Base-by-base conservation (phyloP, 2,329 filamentous ascomycete genomes). In the Lasiodiplodia sp. region DNA sequence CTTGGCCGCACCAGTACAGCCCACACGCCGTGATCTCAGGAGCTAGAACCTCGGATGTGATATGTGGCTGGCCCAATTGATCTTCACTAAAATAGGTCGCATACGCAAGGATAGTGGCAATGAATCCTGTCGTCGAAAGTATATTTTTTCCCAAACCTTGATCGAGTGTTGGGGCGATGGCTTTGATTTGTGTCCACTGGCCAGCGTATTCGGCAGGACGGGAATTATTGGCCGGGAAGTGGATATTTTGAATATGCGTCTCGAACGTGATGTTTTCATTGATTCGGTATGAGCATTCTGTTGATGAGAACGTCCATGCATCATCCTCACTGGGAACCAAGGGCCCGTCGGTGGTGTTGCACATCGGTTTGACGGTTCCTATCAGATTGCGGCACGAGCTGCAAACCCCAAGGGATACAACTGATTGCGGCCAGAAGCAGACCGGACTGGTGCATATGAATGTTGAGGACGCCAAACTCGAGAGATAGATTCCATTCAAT, bases 131-230 rank as follows among this genome's bases (percentile, higher is more conserved):
- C 28, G 6, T 38, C 0, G 53, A 23, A 31, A n/a, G 37, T 34
- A 21, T 21, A 6, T 44, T n/a, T 44, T 6, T 10, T 2, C 53
- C 31, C 0, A 56, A 10, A 6, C 53, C 28, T n/a, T 56, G 25
- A 1, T 4, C 18, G 0, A 56, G 25, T 2, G 31, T 18, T 12
- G 28, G 31, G 10, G 28, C 18, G 4, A 16, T 11, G 1, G 23
- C n/a, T 21, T 56, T 56, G 53, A 56, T n/a, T 16, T 56, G 21
- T 14, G 56, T 58, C 56, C 53, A 56, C 34, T 56, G 25, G 3
- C 31, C 34, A 10, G 53, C 31, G 7, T 56, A 10, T 10, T 56
- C 31, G 10, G 53, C 14, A 8, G 53, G 6, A 21, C 16, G 28
- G 6, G 16, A 5, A 4, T 21, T 31, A 5, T 6, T 3, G 4